A percentile compares a stretch with the other conserved stretches of the same genome.
Conservation (phyloP, 805 yeast species). For the Sugiyamaella marilandica region DNA sequence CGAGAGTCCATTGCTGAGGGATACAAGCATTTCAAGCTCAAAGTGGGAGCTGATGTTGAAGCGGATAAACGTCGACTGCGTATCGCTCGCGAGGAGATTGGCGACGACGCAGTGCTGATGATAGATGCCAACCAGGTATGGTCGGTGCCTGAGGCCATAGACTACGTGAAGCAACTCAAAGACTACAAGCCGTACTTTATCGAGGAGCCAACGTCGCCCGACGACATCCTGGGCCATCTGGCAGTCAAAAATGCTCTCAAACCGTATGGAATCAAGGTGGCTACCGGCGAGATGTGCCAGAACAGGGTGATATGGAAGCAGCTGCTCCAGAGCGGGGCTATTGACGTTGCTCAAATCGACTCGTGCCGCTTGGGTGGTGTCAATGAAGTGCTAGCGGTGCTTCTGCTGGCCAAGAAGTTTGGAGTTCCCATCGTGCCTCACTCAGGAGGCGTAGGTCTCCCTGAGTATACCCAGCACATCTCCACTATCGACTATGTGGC, state of each 20-base stretch:
- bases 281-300: constrained; percentile 37
- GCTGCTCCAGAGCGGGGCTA: constrained; percentile 28
- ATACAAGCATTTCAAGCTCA: constrained; percentile 39
- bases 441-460: constrained; percentile 36
- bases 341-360: constrained; percentile 33
- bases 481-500: constrained; percentile 32
- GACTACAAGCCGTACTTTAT: constrained; percentile 35
- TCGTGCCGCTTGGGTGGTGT: constrained; percentile 36
- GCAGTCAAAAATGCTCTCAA: constrained; percentile 31
- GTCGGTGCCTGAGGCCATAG: constrained; percentile 36
- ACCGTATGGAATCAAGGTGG: constrained; percentile 32
- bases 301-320: constrained; percentile 35
- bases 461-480: constrained; percentile 35
- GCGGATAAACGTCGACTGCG: constrained; percentile 36
- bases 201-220: constrained; percentile 37
- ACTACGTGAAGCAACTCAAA: constrained; percentile 28
- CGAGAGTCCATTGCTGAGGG: constrained; percentile 36
- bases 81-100: constrained; percentile 38
- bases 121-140: constrained; percentile 37
- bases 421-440: constrained; percentile 35
- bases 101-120: constrained; percentile 35
- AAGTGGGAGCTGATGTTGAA: constrained; percentile 38
- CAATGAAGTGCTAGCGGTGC: constrained; percentile 33
- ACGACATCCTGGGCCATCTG: constrained; percentile 33
- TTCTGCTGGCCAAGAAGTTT: constrained; percentile 34